Base-by-base conservation (phyloP, 179 eudicot genomes). In the Beta macrorhiza region DNA sequence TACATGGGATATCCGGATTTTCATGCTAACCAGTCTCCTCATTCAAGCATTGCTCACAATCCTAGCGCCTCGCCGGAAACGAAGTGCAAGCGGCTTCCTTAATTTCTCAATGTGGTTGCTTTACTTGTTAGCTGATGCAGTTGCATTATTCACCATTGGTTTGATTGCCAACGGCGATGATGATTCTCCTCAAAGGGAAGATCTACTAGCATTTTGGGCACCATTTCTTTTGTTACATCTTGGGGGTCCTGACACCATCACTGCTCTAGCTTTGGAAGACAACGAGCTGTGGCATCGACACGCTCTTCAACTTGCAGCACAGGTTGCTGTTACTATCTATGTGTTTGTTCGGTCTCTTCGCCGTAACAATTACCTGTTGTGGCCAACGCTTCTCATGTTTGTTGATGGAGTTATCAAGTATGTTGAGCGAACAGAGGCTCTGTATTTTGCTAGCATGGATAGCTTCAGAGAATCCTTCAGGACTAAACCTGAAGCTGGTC, bases 371-470 rank as follows among this genome's bases (percentile, higher is more conserved):
- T 22, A 15, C 0, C 64, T 88, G 44, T 75, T 80, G 85, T 0
- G 73, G 2, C 88, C 88, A 5, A 81, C 83, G 1, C 7, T 79
- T 25, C 82, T 87, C 58, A 82, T 88, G 82, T 84, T 86, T 53
- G 2, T 82, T 1, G 87, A 81, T 29, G 88, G 88, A 8, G 22
- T 79, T 32, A 84, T 80, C 52, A 88, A 86, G 53, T 87, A 87
- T 37, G 3, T 65, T 42, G 90, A 87, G 61, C 71, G 90, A 9
- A 87, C 88, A 5, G 70, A 74, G 1, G 84, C 90, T 13, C 80
- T 87, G 4, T 85, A 81, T n/a, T 78, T 75, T 25, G 88, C 90
- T 7, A 85, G 90, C 45, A 25, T 64, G 12, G 67, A 74, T 19
- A 78, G 67, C 19, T 83, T 84, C 29, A 67, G 81, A n/a, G 76